Evolutionary conservation across 257 asterid genomes (phyloP), one percentile per base, ranked within the genome.

Genomic region (Petrea volubilis): DNA sequence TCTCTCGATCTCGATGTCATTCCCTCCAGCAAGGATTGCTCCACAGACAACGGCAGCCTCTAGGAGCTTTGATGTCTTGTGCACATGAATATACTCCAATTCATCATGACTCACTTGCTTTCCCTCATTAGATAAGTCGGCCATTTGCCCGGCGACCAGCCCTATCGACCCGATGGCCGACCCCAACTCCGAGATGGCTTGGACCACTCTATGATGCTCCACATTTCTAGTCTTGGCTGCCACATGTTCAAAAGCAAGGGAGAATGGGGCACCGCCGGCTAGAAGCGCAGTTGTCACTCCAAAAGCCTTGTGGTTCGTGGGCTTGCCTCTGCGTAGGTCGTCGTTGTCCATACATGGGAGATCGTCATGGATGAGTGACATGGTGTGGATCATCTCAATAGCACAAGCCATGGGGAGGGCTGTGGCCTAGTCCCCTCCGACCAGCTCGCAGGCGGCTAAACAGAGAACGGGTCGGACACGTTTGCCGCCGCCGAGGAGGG

Each of bases 1-100:
- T 20, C 82, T 77, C 81, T 86, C 95, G 13, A 90, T 83, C 64
- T 81, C 88, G 9, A 17, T 21, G 2, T n/a, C 69, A 11, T 70
- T 79, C n/a, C 80, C 95, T 14, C 95, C 95, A 5, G 95, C 96
- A 7, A 86, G 14, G 7, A 90, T 84, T 12, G 91, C 92, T 8
- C 95, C 96, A 41, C 87, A 85, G 0, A 90, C 95, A 10, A 82
- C 96, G 1, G 92, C 85, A 15, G 92, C 96, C 74, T 90, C 96
- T 27, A 90, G 64, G 15, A 90, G 84, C 78, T 66, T 85, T 11
- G 89, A 83, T 14, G 96, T 90, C 43, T 90, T 90, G 49, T 90
- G 86, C 6, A 85, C 73, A 52, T 90, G 96, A 60, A 90, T 87
- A 3, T 81, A 87, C 82, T 90, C 95, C 38, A 87, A 14, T 27